Base-by-base conservation (phyloP, 2,329 filamentous ascomycete genomes). In the Monosporascus sp. region DNA sequence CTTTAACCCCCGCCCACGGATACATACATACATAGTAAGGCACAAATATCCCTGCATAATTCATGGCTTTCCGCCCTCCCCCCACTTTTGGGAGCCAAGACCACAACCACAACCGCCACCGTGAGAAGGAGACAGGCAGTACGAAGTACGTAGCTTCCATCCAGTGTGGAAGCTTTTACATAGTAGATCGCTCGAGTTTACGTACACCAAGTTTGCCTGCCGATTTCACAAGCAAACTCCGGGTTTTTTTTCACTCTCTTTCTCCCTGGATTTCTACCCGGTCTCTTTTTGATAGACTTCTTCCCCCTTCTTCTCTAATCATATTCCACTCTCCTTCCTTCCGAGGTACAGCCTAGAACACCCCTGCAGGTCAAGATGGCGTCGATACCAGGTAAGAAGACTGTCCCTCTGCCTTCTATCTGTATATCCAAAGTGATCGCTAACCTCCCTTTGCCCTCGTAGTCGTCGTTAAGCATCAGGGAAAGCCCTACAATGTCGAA, bases 391-490 rank as follows among this genome's bases (percentile, higher is more conserved):
- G 58, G 65, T 66, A 50, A 63, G 60, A n/a, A 59, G 18, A 31
- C 9, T 31, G 46, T 14, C 41, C 18, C 11, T 42, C 22, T 25
- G 25, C n/a, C 41, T 53, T 20, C 37, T 52, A 48, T 48, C 37
- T 20, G 20, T 22, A 47, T 36, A 20, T 20, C 37, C n/a, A 25
- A 18, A 45, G 41, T 8, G 31, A 31, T 45, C 38, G 55, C 65
- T 70, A 53, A 70, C 54, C 24, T 47, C 24, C 14, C 15, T 31
- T 18, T 37, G 24, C 5, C 25, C 50, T 9, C 41, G 14, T 59
- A 96, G 92, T 99, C 62, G 80, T 91, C 68, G 87, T 99, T 62
- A 97, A 96, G 74, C 93, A 99, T 70, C 86, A 91, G 69, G 93
- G 93, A 75, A 97, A 94, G 72, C 93, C 92, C 70, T 88, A 97